Percentiles rank a stretch among this genome's conserved stretches.
phyloP scores from a whole-genome alignment of 1,284 basidiomycete species.

The Tylopilus sp. region DNA sequence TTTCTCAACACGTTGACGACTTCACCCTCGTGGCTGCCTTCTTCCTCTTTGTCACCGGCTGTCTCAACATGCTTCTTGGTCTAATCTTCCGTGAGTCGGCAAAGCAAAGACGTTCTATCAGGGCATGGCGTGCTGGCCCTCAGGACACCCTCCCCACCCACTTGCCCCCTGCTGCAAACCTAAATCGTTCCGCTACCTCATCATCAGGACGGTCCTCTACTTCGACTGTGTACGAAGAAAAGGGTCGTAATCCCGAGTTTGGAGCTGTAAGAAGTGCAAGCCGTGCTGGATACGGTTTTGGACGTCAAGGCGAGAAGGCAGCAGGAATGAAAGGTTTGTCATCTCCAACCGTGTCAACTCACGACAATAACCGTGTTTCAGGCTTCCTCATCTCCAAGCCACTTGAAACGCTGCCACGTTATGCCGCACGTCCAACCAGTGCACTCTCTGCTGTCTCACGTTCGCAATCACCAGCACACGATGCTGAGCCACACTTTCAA shows the following conservation, averaged over 20 bases:
- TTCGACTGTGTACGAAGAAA: slow-evolving; percentile 36
- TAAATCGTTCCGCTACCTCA: slow-evolving; percentile 30
- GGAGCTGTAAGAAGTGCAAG: slow-evolving; percentile 23
- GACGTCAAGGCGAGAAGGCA: slow-evolving; percentile 72
- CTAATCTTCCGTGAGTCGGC: slow-evolving; percentile 66
- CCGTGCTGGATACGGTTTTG: slow-evolving; percentile 58
- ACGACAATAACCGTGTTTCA: slow-evolving; percentile 13
- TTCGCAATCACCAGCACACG: slow-evolving; percentile 20
- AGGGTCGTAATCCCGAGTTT: slow-evolving; percentile 31
- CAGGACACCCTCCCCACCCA: slow-evolving; percentile 54
- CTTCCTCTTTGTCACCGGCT: slow-evolving; percentile 82
- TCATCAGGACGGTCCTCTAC: slow-evolving; percentile 35
- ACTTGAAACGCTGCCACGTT: slow-evolving; percentile 53
- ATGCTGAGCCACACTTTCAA: slow-evolving; percentile 25
- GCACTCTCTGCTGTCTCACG: slow-evolving; percentile 18
- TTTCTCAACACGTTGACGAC: slow-evolving; percentile 79
- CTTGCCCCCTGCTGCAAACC: slow-evolving; percentile 29
- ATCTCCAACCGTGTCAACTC: neutral
- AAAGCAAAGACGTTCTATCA: slow-evolving; percentile 59
- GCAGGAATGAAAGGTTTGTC: slow-evolving; percentile 56
- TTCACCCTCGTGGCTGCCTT: slow-evolving; percentile 87
- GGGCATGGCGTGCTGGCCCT: slow-evolving; percentile 54
- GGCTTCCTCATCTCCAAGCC: slow-evolving; percentile 54
- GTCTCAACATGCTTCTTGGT: slow-evolving; percentile 77
- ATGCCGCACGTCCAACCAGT: slow-evolving; percentile 39